Evolutionary conservation across 805 yeast species (phyloP).

Genomic region (Komagataella pastoris): DNA sequence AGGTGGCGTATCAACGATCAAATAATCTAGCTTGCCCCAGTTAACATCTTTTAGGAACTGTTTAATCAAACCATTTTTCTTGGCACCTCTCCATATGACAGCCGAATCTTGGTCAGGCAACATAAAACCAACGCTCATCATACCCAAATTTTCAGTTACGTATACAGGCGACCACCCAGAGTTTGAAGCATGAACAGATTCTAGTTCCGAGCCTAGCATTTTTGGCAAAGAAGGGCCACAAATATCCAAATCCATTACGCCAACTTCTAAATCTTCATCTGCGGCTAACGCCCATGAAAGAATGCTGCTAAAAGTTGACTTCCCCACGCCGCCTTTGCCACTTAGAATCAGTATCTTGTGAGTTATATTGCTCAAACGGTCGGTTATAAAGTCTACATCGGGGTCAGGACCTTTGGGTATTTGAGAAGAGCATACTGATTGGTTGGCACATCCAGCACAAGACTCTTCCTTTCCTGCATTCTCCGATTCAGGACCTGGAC

Average conservation of each 20-base stretch:
- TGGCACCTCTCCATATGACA: conserved; percentile 95
- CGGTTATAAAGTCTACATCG: conserved; percentile 65
- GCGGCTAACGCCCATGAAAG: conserved; percentile 94
- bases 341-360: conserved; percentile 75
- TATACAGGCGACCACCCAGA: conserved; percentile 97
- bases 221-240: conserved; percentile 96
- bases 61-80: conserved; percentile 85
- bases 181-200: conserved; percentile 75
- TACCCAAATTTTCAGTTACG: conserved; percentile 86
- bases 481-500: conserved; percentile 97
- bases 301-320: conserved; percentile 91
- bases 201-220: conserved; percentile 87
- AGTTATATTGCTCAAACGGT: conserved; percentile 44
- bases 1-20: conserved; percentile 94
- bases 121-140: conserved; percentile 94
- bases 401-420: conserved; percentile 93
- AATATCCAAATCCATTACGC: conserved; percentile 94
- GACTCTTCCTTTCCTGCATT: conserved; percentile 90
- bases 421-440: conserved; percentile 70
- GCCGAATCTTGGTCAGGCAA: conserved; percentile 89
- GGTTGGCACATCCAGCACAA: conserved; percentile 90
- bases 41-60: conserved; percentile 90
- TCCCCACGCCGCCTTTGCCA: conserved; percentile 95
- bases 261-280: conserved; percentile 70
- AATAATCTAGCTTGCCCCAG: conserved; percentile 84